A percentile compares a stretch with the other conserved stretches of the same genome.
These are phyloP conservation scores for Quercus wislizeni DNA, from an alignment of 306 rosid genomes.

Conservation along the genomic window DNA sequence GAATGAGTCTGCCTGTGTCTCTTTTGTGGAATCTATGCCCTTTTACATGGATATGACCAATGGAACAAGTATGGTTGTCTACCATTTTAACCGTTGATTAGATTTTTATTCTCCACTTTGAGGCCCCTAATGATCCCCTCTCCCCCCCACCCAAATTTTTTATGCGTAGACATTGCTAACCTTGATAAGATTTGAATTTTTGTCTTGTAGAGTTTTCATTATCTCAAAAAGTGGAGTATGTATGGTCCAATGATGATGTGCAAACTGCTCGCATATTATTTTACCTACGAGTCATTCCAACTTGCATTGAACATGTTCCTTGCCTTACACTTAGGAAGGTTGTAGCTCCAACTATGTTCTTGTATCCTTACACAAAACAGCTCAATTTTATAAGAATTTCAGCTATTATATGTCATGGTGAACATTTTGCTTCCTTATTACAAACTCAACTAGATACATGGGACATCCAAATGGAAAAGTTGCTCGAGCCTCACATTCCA, in stretches of 20 bases:
- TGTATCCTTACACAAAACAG: conserved; percentile 67
- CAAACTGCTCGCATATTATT: conserved; percentile 85
- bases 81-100: too few relatives aligned
- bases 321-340: conserved; percentile 47
- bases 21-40: too few relatives aligned
- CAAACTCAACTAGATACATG: conserved; percentile 61
- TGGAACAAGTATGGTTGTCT: too few relatives aligned
- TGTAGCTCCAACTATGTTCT: conserved; percentile 76
- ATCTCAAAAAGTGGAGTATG: conserved; percentile 47
- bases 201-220: conserved; percentile 32
- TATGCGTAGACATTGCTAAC: neutral
- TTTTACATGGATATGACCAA: too few relatives aligned
- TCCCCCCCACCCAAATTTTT: neutral
- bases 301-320: conserved; percentile 68
- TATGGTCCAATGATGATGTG: conserved; percentile 82
- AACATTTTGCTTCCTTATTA: conserved; percentile 40
- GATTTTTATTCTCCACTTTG: too few relatives aligned
- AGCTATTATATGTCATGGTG: conserved; percentile 2
- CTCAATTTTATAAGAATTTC: conserved; percentile 13
- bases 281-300: conserved; percentile 78
- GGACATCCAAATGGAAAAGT: conserved; percentile 85
- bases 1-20: too few relatives aligned
- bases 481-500: conserved; percentile 80
- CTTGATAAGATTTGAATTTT: neutral
- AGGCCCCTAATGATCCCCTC: neutral